Conservation (phyloP, 2,329 filamentous ascomycete species). For the Metarhizium guizhouense region DNA sequence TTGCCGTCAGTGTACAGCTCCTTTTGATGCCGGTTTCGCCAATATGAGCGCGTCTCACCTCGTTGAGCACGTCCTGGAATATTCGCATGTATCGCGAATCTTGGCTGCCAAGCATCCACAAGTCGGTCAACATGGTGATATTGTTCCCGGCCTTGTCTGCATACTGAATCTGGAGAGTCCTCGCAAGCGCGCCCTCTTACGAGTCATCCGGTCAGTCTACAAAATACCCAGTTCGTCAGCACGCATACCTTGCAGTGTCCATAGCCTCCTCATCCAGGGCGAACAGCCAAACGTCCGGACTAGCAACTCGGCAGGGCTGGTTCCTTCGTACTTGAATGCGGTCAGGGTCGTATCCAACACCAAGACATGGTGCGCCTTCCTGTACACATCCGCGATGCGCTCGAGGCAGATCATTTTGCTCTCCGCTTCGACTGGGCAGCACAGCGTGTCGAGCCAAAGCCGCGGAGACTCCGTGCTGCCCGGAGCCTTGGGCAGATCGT, state of each 20-base stretch:
- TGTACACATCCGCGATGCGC: constrained; percentile 25
- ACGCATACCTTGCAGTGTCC: constrained; percentile 26
- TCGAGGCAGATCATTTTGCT: constrained; percentile 20
- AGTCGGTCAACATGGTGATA: constrained; percentile 6
- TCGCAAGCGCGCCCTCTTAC: constrained; percentile 24
- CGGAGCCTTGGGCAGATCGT: constrained; percentile 8
- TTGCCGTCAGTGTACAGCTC: background rate
- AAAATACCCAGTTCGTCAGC: too few species aligned
- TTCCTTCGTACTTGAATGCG: constrained; percentile 9
- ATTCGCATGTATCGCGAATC: constrained; percentile 12
- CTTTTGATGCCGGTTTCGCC: background rate
- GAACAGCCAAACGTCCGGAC: constrained; percentile 21
- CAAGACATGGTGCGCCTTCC: constrained; percentile 20
- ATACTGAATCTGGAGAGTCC: constrained; percentile 24
- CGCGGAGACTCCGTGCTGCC: constrained; percentile 9
- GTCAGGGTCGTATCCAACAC: constrained; percentile 24
- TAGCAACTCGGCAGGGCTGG: constrained; percentile 16
- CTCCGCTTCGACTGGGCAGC: constrained; percentile 18
- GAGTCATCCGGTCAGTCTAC: too few species aligned
- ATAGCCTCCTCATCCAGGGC: constrained; percentile 29
- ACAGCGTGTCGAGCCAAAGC: constrained; percentile 26
- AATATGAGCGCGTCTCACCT: constrained; percentile 4
- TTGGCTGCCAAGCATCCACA: constrained; percentile 6
- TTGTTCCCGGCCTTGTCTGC: constrained; percentile 16
- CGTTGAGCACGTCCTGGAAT: constrained; percentile 12